Evolutionary conservation across 2,329 filamentous ascomycete genomes (phyloP), one percentile per base, ranked within the genome.

Genomic region (Fusarium pseudonygamai): DNA sequence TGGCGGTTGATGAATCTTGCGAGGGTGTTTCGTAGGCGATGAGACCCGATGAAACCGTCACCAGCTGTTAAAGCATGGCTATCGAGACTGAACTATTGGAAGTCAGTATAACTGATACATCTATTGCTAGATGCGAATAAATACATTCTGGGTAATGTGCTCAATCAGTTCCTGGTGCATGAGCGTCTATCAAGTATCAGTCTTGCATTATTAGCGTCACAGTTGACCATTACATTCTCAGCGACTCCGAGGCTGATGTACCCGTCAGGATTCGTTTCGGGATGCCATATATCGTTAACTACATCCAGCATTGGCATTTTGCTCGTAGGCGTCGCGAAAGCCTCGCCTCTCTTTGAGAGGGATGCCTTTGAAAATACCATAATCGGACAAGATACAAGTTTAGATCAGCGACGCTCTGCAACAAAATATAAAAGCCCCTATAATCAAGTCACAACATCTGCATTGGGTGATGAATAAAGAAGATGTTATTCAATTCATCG

Each of bases 171-270:
- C 47, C 13, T 64, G 7, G 6, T 65, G 47, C 63, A 65, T 65
- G 0, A 64, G 20, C 2, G 60, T 65, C 62, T 65, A 5, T 12
- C 2, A 6, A 3, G 6, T 5, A n/a, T 65, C 14, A 64, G 32
- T 8, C n/a, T 5, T 45, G 6, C 0, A n/a, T 0, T n/a, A 7
- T 26, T 5, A 2, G 11, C 2, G 2, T n/a, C 15, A 13, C 12
- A 4, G 1, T 15, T 18, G 6, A 4, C 6, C 6, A 11, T 16
- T 34, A 30, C 63, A 36, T 64, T 63, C 14, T 64, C 60, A 3
- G 63, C 63, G 0, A 64, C 36, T 3, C 60, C 60, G 4, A 65
- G 47, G 30, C 63, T 46, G 20, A 57, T 42, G 1, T 42, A 64
- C 14, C 63, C 40, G 0, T 4, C 11, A 1, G 28, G 22, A 13